Evolutionary conservation across 257 asterid genomes (phyloP).

Genomic region (Solanum sparsipilum): DNA sequence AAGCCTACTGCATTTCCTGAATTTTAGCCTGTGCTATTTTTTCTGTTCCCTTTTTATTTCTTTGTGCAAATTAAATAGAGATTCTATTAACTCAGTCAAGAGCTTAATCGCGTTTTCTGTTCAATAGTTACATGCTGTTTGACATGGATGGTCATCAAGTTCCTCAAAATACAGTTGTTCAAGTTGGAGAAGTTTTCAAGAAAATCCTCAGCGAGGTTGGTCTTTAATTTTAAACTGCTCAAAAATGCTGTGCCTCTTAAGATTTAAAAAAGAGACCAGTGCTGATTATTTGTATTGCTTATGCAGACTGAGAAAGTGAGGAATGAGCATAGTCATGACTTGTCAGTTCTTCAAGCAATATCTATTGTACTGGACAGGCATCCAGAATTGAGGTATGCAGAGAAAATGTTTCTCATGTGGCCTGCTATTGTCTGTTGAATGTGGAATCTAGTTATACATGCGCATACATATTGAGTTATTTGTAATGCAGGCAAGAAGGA

Average conservation of each 20-base stretch:
- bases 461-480: neutral
- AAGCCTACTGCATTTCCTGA: neutral
- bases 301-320: constrained; percentile 85
- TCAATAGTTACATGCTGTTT: constrained; percentile 32
- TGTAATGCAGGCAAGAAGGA: constrained; percentile 59
- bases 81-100: neutral
- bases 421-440: constrained; percentile 1
- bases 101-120: neutral
- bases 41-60: neutral
- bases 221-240: neutral
- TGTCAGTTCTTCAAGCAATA: constrained; percentile 83
- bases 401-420: neutral
- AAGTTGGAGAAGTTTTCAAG: constrained; percentile 83
- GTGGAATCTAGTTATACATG: constrained; percentile 8
- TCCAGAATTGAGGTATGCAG: constrained; percentile 69
- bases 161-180: constrained; percentile 62
- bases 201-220: constrained; percentile 83
- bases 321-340: constrained; percentile 57
- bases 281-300: constrained; percentile 4
- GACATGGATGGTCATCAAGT: constrained; percentile 78
- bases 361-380: constrained; percentile 62
- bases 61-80: neutral
- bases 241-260: neutral
- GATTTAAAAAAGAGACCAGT: neutral
- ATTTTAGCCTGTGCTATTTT: neutral